Base-by-base conservation (phyloP, 371 early-diverging fungal species). In the Zancudomyces culisetae region DNA sequence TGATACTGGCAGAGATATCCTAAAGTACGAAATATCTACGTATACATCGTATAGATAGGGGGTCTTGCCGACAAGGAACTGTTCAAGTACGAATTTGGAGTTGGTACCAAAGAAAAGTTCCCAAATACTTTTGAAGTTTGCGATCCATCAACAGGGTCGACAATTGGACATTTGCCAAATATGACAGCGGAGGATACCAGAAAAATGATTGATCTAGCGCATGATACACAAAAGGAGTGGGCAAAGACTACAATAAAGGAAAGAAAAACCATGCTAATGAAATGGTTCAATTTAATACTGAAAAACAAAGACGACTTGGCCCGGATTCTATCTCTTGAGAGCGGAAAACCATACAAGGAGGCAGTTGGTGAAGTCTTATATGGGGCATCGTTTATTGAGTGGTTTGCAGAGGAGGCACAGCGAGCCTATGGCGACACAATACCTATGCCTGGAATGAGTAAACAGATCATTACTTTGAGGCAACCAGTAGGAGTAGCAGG, bases 401-500 rank as follows among this genome's bases (percentile, higher is more conserved):
- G 89, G 90, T 90, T 87, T 59, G 74, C 83, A 23, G 87, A 87
- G 55, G 90, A 90, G 60, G 81, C 85, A 15, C 76, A 79, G 30
- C 74, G 90, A 42, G 59, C 72, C 3, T 81, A 87, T 48, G 93
- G 93, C 40, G 79, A 82, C 42, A 70, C 85, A 1, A 78, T 92
- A 40, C 86, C 85, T 21, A 72, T 80, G 18, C 74, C 73, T 28
- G 59, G 57, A 21, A 60, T 61, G 23, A 57, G 58, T 41, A 70
- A 78, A 43, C 78, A 85, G 2, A 69, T 78, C 54, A 39, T 88
- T 30, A 74, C 80, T 20, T 70, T 85, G 52, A 76, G 78, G 53
- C 86, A 87, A 60, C 87, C 93, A 0, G 71, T 90, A 18, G 93
- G 93, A 48, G 85, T 87, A 18, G 81, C 75, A 8, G 85, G 82